phyloP scores from a whole-genome alignment of 129 eudicot species.

The Pittosporum tobira region DNA sequence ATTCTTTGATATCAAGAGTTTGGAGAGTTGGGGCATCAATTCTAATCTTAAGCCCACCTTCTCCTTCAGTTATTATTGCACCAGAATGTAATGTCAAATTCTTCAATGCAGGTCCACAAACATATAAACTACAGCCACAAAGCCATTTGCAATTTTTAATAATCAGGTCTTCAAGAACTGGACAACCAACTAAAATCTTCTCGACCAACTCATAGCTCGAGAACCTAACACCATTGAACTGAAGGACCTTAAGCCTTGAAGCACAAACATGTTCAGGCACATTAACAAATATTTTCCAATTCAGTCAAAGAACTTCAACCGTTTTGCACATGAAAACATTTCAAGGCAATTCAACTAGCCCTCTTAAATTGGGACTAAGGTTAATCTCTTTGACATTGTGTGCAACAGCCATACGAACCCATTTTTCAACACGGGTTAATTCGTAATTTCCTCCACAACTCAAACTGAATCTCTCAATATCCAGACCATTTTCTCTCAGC shows the following conservation, averaged over 20 bases:
- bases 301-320: not conserved
- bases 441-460: conserved; percentile 4
- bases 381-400: conserved; percentile 10
- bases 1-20: conserved; percentile 4
- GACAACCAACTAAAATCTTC: conserved; percentile 3
- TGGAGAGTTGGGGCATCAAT: conserved; percentile 7
- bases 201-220: conserved; percentile 9
- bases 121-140: not conserved
- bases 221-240: conserved; percentile 2
- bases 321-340: not conserved
- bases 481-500: not conserved
- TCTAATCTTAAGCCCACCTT: not conserved
- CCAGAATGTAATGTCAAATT: not conserved
- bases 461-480: conserved; percentile 6
- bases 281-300: conserved; percentile 3
- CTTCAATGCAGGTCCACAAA: conserved; percentile 12
- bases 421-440: not conserved
- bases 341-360: not conserved
- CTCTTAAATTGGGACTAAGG: not conserved
- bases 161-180: conserved; percentile 11
- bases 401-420: not conserved
- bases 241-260: not conserved
- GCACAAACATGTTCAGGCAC: not conserved
- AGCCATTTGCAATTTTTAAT: conserved; percentile 4
- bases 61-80: not conserved